Evolutionary conservation across 306 rosid species (phyloP), one percentile per base, ranked within the genome.

Genomic region (Benincasa hispida): DNA sequence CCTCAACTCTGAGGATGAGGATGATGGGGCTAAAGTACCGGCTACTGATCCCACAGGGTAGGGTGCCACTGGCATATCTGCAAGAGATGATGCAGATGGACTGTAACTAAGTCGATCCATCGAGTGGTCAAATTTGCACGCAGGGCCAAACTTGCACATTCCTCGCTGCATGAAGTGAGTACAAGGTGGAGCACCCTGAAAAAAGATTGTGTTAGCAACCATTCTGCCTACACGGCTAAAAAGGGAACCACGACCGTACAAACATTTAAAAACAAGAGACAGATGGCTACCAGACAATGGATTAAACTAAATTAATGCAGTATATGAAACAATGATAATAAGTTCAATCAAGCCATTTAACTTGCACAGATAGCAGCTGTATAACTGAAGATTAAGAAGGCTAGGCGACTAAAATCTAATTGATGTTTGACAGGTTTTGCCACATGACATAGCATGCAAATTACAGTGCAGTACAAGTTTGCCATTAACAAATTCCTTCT

Each of bases 111-210:
- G 83, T 73, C 97, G 83, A 80, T 89, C 98, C 80, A 87, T 79
- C 10, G 99, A 92, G 83, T 95, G 99, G 83, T 92, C 97, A 21
- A 88, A 95, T 87, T 85, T 95, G 91, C 99, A 95, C 57, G 92
- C 89, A 13, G 88, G 48, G 63, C 99, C 99, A 77, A 90, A 95
- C 81, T 90, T 95, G 78, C 99, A 95, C 55, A 86, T 84, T 81
- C 99, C 99, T 72, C 83, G 91, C 82, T 95, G 98, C 5, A 88
- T 84, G 84, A 88, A 95, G 87, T 92, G 99, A 85, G 90, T 85
- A 81, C 98, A 95, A 58, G 87, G 87, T 10, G 90, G 89, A 61
- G 99, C 93, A 75, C 97, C 99, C 99, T 95, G 92, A 55, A 77
- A 87, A 79, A 81, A 57, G 79, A 82, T 53, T 58, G 70, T 18